Percentiles rank a stretch among this genome's conserved stretches.
Conservation (phyloP, 257 asterid genomes). For the Forsythia viridissima region DNA sequence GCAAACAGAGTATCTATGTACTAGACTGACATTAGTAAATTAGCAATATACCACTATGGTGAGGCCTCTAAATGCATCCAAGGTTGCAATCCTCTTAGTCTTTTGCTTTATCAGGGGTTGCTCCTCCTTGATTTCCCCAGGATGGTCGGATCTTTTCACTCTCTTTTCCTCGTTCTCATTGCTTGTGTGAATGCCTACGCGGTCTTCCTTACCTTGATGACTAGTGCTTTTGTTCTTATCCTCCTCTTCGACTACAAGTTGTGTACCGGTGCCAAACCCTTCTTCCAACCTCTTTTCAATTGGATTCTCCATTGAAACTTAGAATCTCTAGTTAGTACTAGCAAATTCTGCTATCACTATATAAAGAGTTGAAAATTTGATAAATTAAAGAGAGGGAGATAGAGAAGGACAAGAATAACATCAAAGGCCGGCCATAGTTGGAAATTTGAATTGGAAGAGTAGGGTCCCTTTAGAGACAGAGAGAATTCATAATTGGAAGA, state of each 20-base stretch:
- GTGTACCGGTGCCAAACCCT: slow-evolving; percentile 35
- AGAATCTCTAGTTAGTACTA: not conserved
- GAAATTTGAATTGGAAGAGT: slow-evolving; percentile 14
- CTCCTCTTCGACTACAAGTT: slow-evolving; percentile 7
- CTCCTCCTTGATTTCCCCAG: slow-evolving; percentile 30
- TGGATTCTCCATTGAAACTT: slow-evolving; percentile 42
- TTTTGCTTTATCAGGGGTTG: slow-evolving; percentile 38
- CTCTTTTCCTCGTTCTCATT: slow-evolving; percentile 9
- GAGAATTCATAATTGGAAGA: slow-evolving; percentile 9
- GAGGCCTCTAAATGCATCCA: slow-evolving; percentile 86
- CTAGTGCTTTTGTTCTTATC: not conserved
- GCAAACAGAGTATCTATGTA: not conserved
- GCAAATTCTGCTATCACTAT: not conserved
- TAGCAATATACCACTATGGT: slow-evolving; percentile 60
- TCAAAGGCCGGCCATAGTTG: slow-evolving; percentile 40
- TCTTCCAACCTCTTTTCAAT: slow-evolving; percentile 44
- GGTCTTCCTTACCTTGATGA: slow-evolving; percentile 10
- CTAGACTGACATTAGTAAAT: not conserved
- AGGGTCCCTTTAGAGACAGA: not conserved
- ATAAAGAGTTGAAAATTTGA: not conserved
- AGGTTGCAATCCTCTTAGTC: slow-evolving; percentile 65
- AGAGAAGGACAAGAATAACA: slow-evolving; percentile 21
- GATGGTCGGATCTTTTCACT: not conserved
- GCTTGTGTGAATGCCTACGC: slow-evolving; percentile 2
- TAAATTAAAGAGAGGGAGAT: not conserved